Evolutionary conservation across 805 yeast species (phyloP).

Genomic region (Priceomyces melissophilus): DNA sequence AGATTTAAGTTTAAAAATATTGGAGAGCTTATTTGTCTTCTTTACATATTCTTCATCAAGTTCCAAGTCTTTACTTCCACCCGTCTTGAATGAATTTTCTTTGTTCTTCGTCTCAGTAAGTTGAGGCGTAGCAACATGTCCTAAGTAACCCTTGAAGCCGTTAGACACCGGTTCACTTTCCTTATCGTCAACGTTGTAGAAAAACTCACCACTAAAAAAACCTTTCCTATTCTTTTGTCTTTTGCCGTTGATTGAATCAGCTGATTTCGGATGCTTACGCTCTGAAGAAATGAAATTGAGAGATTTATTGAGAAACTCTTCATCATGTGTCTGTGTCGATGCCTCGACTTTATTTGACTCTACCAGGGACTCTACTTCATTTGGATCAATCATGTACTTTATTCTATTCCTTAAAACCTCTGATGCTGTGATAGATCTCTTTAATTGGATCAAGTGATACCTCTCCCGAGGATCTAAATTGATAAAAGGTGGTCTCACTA

Average conservation of each 20-base stretch:
- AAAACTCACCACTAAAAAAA: constrained; percentile 33
- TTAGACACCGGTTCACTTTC: constrained; percentile 9
- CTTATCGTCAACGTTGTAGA: constrained; percentile 26
- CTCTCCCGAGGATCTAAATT: constrained; percentile 43
- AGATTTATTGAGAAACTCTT: constrained; percentile 22
- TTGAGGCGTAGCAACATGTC: constrained; percentile 27
- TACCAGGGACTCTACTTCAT: constrained; percentile 28
- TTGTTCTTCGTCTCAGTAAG: neutral
- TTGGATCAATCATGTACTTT: constrained; percentile 40
- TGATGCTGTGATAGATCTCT: constrained; percentile 35
- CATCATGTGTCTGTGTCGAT: constrained; percentile 39
- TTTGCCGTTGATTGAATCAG: constrained; percentile 8
- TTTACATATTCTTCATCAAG: constrained; percentile 27
- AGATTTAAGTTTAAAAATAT: constrained; percentile 31
- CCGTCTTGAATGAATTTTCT: neutral
- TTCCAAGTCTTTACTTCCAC: constrained; percentile 7
- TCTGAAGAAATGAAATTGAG: constrained; percentile 23
- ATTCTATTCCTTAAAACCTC: constrained; percentile 29
- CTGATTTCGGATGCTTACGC: constrained; percentile 9
- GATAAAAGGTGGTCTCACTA: constrained; percentile 43
- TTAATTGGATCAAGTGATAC: constrained; percentile 38
- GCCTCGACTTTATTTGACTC: constrained; percentile 33
- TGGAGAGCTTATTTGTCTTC: constrained; percentile 22
- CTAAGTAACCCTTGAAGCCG: constrained; percentile 33
- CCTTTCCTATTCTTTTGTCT: constrained; percentile 20